phyloP scores from a whole-genome alignment of 2,329 filamentous ascomycete genomes.

The Microdochium trichocladiopsis region DNA sequence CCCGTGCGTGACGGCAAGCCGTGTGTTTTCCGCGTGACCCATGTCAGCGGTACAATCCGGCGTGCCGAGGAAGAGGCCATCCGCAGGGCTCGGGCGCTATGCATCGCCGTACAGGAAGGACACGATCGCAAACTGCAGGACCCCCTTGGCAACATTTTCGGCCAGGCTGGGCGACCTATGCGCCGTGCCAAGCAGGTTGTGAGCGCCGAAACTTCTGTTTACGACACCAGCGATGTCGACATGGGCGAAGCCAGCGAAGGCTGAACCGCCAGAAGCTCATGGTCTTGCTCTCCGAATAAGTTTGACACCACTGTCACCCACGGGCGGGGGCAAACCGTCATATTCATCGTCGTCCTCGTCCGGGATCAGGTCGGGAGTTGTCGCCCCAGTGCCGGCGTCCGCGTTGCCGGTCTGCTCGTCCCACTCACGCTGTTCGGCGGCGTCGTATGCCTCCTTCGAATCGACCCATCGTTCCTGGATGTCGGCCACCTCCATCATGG shows the following conservation, averaged over 20 bases:
- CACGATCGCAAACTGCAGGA: constrained; percentile 13
- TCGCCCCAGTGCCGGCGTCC: constrained; percentile 20
- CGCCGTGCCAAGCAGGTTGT: neutral
- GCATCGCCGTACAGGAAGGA: constrained; percentile 56
- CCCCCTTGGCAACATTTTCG: constrained; percentile 31
- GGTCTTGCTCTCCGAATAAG: constrained; percentile 50
- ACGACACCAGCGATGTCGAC: constrained; percentile 19
- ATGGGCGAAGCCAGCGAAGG: constrained; percentile 19
- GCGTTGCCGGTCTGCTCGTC: constrained; percentile 63
- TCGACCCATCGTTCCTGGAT: constrained; percentile 97
- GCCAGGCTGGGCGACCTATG: constrained; percentile 11
- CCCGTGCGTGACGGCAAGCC: constrained; percentile 51
- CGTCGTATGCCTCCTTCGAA: constrained; percentile 80
- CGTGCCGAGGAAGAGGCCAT: constrained; percentile 90
- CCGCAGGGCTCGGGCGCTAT: constrained; percentile 63
- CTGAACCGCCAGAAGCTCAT: constrained; percentile 12
- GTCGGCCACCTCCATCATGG: constrained; percentile 74
- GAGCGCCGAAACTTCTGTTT: neutral
- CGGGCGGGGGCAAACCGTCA: constrained; percentile 40
- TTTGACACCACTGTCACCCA: constrained; percentile 58
- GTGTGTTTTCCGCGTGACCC: constrained; percentile 77
- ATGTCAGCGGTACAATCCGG: constrained; percentile 87
- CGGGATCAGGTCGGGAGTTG: constrained; percentile 23
- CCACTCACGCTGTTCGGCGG: constrained; percentile 65
- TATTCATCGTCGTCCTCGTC: constrained; percentile 32